Evolutionary conservation across 2,329 filamentous ascomycete species (phyloP), one percentile per base, ranked within the genome.

Genomic region (Penicillium hesseltinei): DNA sequence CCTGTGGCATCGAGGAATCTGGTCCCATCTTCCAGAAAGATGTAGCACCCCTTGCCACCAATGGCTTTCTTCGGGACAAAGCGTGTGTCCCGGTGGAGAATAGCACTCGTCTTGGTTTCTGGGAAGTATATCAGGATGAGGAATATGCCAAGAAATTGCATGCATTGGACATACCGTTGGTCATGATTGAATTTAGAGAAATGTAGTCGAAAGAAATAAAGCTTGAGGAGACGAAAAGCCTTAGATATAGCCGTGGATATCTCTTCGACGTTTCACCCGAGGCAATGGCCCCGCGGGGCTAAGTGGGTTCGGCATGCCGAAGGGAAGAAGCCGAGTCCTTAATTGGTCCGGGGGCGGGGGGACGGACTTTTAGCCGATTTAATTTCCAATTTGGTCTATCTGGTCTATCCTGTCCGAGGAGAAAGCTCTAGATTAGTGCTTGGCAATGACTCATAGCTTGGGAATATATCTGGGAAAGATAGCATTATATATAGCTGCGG

Each of bases 1-100:
- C 87, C 84, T 21, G 87, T 89, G 1, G 85, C 87, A 70, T 94
- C 90, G 15, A 92, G 81, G 43, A 94, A 82, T 35, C 75, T 77
- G 25, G 81, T 79, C 1, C 86, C 87, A 67, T 80, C 78, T 62
- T 76, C 75, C 1, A 85, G 74, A 35, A 76, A 72, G n/a, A 86
- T 71, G 58, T 80, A 82, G 62, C 80, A 77, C 11, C 81, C 82
- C 54, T 77, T 71, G 5, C 78, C 83, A 0, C 75, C 78, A 10
- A 77, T 68, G 5, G 82, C 82, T 48, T 72, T 75, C 50, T 75
- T 71, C n/a, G 83, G 79, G 21, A 75, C 59, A 31, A 75, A 65
- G 53, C 77, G 77, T 2, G 83, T 76, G 51, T 80, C 76, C 38
- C 83, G 77, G 64, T 85, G 82, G 39, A 86, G 74, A 25, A 85